These are phyloP conservation scores for Fusarium neocosmosporiellum DNA, from an alignment of 2,329 filamentous ascomycete genomes.

Conservation along the genomic window DNA sequence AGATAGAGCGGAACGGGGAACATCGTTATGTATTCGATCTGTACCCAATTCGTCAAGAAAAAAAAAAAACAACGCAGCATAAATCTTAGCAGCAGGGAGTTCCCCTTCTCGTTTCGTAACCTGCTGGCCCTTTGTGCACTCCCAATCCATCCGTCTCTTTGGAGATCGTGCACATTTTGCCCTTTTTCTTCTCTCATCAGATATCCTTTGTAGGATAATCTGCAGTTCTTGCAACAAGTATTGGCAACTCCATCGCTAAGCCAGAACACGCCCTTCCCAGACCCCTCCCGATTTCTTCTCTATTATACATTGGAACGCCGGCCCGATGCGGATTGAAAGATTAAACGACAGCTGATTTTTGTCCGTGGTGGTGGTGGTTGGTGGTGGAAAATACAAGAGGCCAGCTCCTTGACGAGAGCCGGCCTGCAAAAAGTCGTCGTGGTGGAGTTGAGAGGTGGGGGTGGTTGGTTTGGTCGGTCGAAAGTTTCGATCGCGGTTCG, in stretches of 20 bases:
- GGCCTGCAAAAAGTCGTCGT: conserved; percentile 21
- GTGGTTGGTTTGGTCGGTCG: conserved; percentile 13
- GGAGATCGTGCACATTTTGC: conserved; percentile 32
- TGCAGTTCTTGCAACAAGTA: conserved; percentile 30
- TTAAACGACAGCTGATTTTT: conserved; percentile 36
- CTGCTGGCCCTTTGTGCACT: conserved; percentile 8
- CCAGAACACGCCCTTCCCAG: conserved; percentile 35
- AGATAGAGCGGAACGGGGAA: conserved; percentile 32
- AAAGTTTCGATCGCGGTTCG: conserved; percentile 20
- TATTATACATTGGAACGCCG: conserved; percentile 51
- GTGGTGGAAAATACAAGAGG: conserved; percentile 35
- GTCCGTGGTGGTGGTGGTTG: conserved; percentile 27
- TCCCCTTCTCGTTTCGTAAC: conserved; percentile 11
- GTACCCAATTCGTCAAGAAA: conserved; percentile 23
- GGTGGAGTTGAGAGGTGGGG: conserved; percentile 42
- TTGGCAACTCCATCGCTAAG: conserved; percentile 39
- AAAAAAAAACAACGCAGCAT: conserved; percentile 23
- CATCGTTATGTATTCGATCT: conserved; percentile 41
- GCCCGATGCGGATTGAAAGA: conserved; percentile 45
- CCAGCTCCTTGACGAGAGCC: conserved; percentile 7
- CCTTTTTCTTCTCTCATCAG: conserved; percentile 14
- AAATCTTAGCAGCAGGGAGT: conserved; percentile 19
- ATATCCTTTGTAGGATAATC: conserved; percentile 27
- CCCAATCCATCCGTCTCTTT: conserved; percentile 8
- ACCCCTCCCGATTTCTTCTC: conserved; percentile 31